Evolutionary conservation across 345 rosid species (phyloP).

Genomic region (Linum lewisii): DNA sequence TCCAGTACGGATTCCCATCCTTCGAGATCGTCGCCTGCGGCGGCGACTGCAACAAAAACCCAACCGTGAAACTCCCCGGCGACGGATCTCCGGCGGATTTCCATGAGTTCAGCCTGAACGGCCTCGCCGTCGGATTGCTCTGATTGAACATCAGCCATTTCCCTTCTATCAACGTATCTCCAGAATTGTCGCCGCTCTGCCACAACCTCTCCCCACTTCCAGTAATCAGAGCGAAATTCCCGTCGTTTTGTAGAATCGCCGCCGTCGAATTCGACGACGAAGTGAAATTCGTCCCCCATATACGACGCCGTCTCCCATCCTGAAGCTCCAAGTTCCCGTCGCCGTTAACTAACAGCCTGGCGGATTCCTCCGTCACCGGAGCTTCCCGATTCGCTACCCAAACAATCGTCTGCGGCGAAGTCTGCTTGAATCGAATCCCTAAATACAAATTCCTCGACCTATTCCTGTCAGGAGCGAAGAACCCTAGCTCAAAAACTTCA

Average conservation of each 20-base stretch:
- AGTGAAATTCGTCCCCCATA: slow-evolving; percentile 27
- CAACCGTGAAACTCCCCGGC: slow-evolving; percentile 33
- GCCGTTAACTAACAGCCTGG: slow-evolving; percentile 3
- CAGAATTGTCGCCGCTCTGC: slow-evolving; percentile 58
- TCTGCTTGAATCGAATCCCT: slow-evolving; percentile 72
- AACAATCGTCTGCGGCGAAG: slow-evolving; percentile 42
- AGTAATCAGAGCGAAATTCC: slow-evolving; percentile 19
- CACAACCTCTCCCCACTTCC: slow-evolving; percentile 23
- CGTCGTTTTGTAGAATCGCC: slow-evolving; percentile 16
- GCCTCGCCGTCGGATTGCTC: slow-evolving; percentile 31
- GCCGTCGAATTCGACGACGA: slow-evolving; percentile 15
- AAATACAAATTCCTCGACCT: slow-evolving; percentile 47
- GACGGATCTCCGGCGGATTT: slow-evolving; percentile 51
- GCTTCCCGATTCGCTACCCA: slow-evolving; percentile 88
- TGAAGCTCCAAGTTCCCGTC: slow-evolving; percentile 4
- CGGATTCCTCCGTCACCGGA: slow-evolving; percentile 37
- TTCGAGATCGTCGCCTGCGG: background rate
- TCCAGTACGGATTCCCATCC: background rate
- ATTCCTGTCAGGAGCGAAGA: slow-evolving; percentile 31
- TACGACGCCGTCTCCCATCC: slow-evolving; percentile 26
- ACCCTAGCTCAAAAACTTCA: slow-evolving; percentile 58
- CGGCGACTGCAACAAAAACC: background rate
- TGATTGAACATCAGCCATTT: slow-evolving; percentile 44
- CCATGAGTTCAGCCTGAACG: slow-evolving; percentile 44
- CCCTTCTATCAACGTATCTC: slow-evolving; percentile 49